Base-by-base conservation (phyloP, 148 eudicot species). In the Persicaria maculosa region DNA sequence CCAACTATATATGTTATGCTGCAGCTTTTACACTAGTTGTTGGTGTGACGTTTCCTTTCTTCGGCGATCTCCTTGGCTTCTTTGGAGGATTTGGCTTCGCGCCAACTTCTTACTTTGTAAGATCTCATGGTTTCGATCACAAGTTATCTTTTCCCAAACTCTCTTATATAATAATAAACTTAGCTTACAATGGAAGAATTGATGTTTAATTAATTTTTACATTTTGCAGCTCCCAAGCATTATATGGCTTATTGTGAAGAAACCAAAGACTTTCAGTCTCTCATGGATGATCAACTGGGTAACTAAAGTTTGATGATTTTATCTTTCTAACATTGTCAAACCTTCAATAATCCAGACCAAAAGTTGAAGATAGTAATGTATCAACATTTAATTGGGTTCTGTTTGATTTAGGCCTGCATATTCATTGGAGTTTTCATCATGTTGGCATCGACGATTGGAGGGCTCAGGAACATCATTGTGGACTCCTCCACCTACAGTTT, bases 71-170 rank as follows among this genome's bases (percentile, higher is more conserved):
- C 45, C 97, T 93, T 70, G 97, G 98, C 43, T 91, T 93, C 87
- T 93, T 93, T 73, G 98, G 98, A 4, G 98, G 98, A 74, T 91
- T 93, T 81, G 98, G 98, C 64, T 93, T 93, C 77, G 90, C 98
- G 47, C 93, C 98, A 50, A 89, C 98, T 55, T 87, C 98, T 58
- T 91, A 86, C 75, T 86, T 93, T 72, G 97, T 93, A 85, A 88
- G 92, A 52, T 54, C 9, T 46, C 5, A 5, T 11, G 7, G 43
- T 50, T 31, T 31, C 40, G 2, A 43, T 43, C n/a, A 15, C 64
- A 16, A 44, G 8, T 50, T 47, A 5, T 50, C 74, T 47, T 17
- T 14, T n/a, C 17, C 20, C 17, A 59, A 46, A 10, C 7, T n/a
- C 57, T 72, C 25, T 50, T 22, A 57, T n/a, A n/a, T n/a, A n/a